Conservation (phyloP, 2,329 filamentous ascomycete species). For the Drechslerella dactyloides region DNA sequence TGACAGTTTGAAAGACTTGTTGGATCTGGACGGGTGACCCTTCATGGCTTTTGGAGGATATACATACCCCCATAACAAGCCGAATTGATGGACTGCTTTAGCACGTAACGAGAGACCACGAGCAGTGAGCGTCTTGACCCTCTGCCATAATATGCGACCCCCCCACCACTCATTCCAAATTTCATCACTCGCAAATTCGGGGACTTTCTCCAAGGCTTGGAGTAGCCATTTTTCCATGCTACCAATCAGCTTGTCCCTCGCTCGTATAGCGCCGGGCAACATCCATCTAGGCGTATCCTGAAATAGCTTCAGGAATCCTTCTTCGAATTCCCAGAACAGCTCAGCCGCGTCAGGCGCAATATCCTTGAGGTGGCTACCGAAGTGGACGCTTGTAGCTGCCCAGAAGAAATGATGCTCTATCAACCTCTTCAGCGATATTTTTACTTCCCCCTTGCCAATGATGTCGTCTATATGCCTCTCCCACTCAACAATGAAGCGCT, state of each 20-base stretch:
- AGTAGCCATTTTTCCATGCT: slow-evolving; percentile 26
- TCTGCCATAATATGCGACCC: slow-evolving; percentile 17
- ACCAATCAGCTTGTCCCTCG: slow-evolving; percentile 17
- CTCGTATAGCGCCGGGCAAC: slow-evolving; percentile 15
- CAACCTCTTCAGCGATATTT: slow-evolving; percentile 5
- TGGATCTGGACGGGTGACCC: too few relatives aligned
- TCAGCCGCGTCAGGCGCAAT: slow-evolving; percentile 14
- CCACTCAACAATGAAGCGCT: slow-evolving; percentile 19
- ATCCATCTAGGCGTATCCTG: slow-evolving; percentile 39
- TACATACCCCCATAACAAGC: slow-evolving; percentile 36
- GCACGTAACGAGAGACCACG: slow-evolving; percentile 12
- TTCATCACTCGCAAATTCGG: slow-evolving; percentile 15
- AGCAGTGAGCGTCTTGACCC: background rate
- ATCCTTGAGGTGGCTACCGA: slow-evolving; percentile 23
- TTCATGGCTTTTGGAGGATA: too few relatives aligned
- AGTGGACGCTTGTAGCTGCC: slow-evolving; percentile 25
- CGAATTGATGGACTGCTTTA: slow-evolving; percentile 23
- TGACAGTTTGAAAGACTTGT: too few relatives aligned
- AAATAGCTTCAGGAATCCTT: slow-evolving; percentile 37
- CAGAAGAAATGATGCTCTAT: slow-evolving; percentile 37
- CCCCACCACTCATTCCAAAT: slow-evolving; percentile 46
- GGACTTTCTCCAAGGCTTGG: slow-evolving; percentile 17
- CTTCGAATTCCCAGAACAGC: slow-evolving; percentile 31
- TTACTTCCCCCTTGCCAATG: background rate
- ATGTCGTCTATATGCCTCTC: background rate